A percentile compares a stretch with the other conserved stretches of the same genome.
These are phyloP conservation scores for Saccharomyces mikatae DNA, from an alignment of 805 yeast genomes.

Conservation along the genomic window DNA sequence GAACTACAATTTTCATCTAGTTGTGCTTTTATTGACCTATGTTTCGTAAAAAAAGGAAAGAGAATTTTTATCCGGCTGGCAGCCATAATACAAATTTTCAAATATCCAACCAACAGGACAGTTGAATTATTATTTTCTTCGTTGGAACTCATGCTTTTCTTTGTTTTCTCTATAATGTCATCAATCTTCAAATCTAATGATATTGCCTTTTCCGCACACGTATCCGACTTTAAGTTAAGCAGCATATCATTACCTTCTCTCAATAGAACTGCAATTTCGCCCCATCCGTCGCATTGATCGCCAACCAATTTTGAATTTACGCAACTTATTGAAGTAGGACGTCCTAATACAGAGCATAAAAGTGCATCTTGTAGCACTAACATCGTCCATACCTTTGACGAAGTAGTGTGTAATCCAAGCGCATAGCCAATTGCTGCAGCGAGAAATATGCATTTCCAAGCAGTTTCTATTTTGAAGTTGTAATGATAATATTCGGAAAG, in stretches of 20 bases:
- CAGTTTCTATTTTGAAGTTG: constrained; percentile 8
- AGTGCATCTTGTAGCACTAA: constrained; percentile 8
- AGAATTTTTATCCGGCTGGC: constrained; percentile 6
- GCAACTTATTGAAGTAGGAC: constrained; percentile 8
- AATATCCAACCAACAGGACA: constrained; percentile 2
- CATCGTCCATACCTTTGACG: constrained; percentile 11
- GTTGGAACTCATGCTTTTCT: not conserved
- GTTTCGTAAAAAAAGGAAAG: constrained; percentile 6
- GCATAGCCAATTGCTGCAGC: constrained; percentile 11
- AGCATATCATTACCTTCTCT: constrained; percentile 7
- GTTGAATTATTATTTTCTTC: not conserved
- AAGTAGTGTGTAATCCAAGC: constrained; percentile 6
- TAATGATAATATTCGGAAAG: constrained; percentile 10
- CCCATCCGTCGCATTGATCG: constrained; percentile 7
- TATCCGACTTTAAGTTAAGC: constrained; percentile 3
- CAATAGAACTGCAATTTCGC: constrained; percentile 7
- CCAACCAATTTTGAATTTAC: constrained; percentile 4
- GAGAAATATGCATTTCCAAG: constrained; percentile 8
- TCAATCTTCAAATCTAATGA: constrained; percentile 6
- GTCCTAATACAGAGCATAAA: constrained; percentile 7
- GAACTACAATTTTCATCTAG: constrained; percentile 9
- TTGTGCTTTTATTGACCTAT: constrained; percentile 4
- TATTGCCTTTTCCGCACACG: constrained; percentile 6
- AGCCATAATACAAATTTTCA: constrained; percentile 7
- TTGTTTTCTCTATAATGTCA: constrained; percentile 6